Evolutionary conservation across 2,329 filamentous ascomycete species (phyloP).

Genomic region (Clonostachys rosea): DNA sequence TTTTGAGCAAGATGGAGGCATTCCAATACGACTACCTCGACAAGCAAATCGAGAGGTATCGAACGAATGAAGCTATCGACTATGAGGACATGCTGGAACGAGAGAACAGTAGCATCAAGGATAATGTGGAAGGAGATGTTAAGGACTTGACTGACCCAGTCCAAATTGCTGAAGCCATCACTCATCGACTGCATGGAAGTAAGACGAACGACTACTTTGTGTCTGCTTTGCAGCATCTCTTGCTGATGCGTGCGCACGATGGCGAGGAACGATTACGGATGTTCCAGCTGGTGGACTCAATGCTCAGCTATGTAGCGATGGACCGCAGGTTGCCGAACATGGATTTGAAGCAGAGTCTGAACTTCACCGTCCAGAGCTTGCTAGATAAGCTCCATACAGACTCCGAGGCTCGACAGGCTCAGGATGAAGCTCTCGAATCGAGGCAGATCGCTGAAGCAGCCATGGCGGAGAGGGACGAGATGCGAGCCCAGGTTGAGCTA

Average conservation of each 20-base stretch:
- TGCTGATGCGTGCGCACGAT: constrained; percentile 87
- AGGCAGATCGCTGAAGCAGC: constrained; percentile 93
- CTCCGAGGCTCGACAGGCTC: constrained; percentile 85
- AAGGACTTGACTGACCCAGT: constrained; percentile 90
- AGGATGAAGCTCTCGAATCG: constrained; percentile 86
- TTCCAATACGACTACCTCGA: constrained; percentile 98
- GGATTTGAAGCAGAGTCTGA: constrained; percentile 95
- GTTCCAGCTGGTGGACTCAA: constrained; percentile 98
- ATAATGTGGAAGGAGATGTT: constrained; percentile 77
- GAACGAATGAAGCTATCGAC: constrained; percentile 92
- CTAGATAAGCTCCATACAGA: constrained; percentile 96
- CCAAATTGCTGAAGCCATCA: constrained; percentile 93
- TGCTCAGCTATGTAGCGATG: constrained; percentile 99
- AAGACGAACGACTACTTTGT: constrained; percentile 93
- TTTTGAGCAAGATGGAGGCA: constrained; percentile 93
- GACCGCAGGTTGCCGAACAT: constrained; percentile 92
- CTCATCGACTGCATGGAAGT: constrained; percentile 75
- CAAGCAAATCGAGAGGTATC: constrained; percentile 94
- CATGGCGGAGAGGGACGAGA: constrained; percentile 93
- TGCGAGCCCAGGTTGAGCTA: constrained; percentile 81
- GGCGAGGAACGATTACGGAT: constrained; percentile 88
- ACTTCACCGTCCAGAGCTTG: constrained; percentile 93
- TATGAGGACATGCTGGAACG: constrained; percentile 95
- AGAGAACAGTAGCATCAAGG: constrained; percentile 86
- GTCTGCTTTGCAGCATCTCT: constrained; percentile 89